Evolutionary conservation across 139 green algal species (phyloP).

Genomic region (Chlorella ohadii): DNA sequence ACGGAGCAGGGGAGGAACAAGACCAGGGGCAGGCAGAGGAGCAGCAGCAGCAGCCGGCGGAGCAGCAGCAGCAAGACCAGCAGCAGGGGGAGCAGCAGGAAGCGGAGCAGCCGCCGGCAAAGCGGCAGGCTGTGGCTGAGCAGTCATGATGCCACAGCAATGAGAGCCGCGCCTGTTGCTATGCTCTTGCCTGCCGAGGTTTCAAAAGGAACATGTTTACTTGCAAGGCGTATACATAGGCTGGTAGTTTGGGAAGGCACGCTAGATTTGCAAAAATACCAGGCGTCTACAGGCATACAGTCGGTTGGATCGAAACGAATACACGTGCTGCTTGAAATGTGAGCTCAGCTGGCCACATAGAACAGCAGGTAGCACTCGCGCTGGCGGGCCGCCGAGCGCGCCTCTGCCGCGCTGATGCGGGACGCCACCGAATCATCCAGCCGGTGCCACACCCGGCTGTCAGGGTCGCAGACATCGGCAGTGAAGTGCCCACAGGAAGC

Average conservation of each 20-base stretch:
- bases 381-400: conserved; percentile 14
- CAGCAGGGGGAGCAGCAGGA: not conserved
- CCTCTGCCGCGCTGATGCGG: conserved; percentile 30
- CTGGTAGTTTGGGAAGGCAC: too few relatives aligned
- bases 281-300: too few relatives aligned
- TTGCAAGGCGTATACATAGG: too few relatives aligned
- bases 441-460: conserved; percentile 38
- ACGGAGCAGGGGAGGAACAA: too few relatives aligned
- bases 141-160: too few relatives aligned
- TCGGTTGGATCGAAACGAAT: too few relatives aligned
- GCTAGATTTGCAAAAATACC: too few relatives aligned
- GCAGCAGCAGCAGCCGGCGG: not conserved
- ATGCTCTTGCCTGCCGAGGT: too few relatives aligned
- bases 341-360: conserved; percentile 33
- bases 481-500: conserved; percentile 55
- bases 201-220: too few relatives aligned
- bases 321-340: too few relatives aligned
- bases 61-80: not conserved
- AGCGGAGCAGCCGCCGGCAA: not conserved
- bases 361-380: conserved; percentile 66
- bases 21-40: not conserved
- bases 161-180: too few relatives aligned
- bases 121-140: not conserved
- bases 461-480: conserved; percentile 34
- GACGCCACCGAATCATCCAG: conserved; percentile 53